These are phyloP conservation scores for Ceratocystis variospora DNA, from an alignment of 2,329 filamentous ascomycete genomes.

Conservation along the genomic window DNA sequence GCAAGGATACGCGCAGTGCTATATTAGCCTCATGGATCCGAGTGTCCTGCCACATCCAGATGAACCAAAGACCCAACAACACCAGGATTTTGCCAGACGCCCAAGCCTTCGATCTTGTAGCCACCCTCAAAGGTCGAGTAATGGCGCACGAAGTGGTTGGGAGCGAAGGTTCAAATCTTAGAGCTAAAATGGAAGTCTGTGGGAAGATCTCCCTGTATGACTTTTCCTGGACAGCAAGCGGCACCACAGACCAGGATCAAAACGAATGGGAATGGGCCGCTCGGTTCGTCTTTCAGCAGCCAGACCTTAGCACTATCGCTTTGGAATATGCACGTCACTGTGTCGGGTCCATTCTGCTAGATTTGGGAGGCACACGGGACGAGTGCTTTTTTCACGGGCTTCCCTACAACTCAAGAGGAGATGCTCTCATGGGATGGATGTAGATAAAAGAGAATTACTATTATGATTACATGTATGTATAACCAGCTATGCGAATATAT, in stretches of 20 bases:
- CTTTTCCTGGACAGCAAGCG: constrained; percentile 11
- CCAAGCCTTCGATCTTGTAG: constrained; percentile 9
- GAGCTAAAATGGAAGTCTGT: constrained; percentile 15
- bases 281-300: constrained; percentile 13
- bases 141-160: constrained; percentile 12
- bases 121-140: constrained; percentile 8
- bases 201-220: constrained; percentile 13
- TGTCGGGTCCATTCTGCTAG: constrained; percentile 16
- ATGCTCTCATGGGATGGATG: constrained; percentile 15
- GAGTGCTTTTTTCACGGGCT: constrained; percentile 15
- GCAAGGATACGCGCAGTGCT: constrained; percentile 14
- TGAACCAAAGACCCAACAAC: constrained; percentile 3
- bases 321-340: constrained; percentile 17
- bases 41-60: constrained; percentile 8
- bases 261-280: constrained; percentile 15
- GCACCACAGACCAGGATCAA: background rate
- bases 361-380: constrained; percentile 13
- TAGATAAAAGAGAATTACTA: background rate
- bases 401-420: constrained; percentile 11
- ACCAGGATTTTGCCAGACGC: background rate
- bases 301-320: constrained; percentile 13
- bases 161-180: constrained; percentile 11
- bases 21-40: constrained; percentile 14
- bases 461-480: background rate
- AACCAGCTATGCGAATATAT: background rate